Evolutionary conservation across 2,329 filamentous ascomycete species (phyloP), one percentile per base, ranked within the genome.

Genomic region (Thielaviopsis cerberus): DNA sequence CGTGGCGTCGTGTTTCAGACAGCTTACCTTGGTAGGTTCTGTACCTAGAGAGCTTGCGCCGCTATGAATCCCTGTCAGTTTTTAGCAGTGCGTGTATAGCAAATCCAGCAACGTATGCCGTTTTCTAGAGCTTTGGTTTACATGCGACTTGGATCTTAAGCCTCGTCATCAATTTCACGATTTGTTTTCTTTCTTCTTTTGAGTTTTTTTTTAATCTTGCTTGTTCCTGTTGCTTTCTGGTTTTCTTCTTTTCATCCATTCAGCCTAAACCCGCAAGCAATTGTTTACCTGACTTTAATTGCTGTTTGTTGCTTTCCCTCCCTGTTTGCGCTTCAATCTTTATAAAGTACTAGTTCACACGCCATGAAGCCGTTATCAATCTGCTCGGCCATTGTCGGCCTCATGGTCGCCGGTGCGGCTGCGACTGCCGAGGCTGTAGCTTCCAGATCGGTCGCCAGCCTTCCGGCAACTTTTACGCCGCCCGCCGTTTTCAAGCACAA

Each of bases 401-500:
- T 82, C 67, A 69, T 81, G 64, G 75, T 74, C 54, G 68, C 73
- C 24, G 45, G 55, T 55, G 68, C 70, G 60, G 67, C 77, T 61
- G 70, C 71, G 61, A 65, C 64, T 65, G 65, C 67, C 61, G 67
- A 69, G 51, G 66, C 67, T 55, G 63, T 68, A 45, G 65, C 71
- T 60, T 73, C 77, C 64, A 75, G 78, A 59, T 78, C 81, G 63
- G 80, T 80, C 69, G 69, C 77, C 65, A 76, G 75, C 58, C 74
- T 81, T 61, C 80, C 82, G 51, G 70, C 79, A 64, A 76, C 77
- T 62, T 95, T 96, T 75, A 85, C 80, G 70, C 89, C 91, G 57
- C 85, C 90, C 4, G 57, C 53, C 5, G 86, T 90, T 64, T 98
- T 95, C 75, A 88, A 90, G 74, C 96, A 98, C 72, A 79, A 78